A percentile compares a stretch with the other conserved stretches of the same genome.
phyloP scores from a whole-genome alignment of 805 yeast species.

The Candida verbasci region DNA sequence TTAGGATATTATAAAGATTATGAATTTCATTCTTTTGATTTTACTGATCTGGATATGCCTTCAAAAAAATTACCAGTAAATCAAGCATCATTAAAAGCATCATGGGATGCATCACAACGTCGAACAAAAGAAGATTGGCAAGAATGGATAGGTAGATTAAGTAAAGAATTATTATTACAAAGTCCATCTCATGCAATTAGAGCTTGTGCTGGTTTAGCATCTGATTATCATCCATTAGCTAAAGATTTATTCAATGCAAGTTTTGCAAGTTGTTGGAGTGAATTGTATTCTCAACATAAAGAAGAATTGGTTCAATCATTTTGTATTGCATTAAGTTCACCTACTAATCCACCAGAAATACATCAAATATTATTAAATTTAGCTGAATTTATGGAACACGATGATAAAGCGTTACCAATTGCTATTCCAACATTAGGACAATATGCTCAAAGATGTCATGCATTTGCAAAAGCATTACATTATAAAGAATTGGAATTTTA shows the following conservation, averaged over 20 bases:
- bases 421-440: conserved; percentile 86
- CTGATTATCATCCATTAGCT: conserved; percentile 82
- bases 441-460: conserved; percentile 93
- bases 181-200: conserved; percentile 93
- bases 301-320: conserved; percentile 84
- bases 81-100: conserved; percentile 61
- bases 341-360: conserved; percentile 93
- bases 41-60: conserved; percentile 61
- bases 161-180: conserved; percentile 81
- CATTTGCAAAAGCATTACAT: conserved; percentile 95
- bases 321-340: conserved; percentile 82
- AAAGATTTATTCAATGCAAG: conserved; percentile 90
- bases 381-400: conserved; percentile 97
- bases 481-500: conserved; percentile 93
- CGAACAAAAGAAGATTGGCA: conserved; percentile 96
- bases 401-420: conserved; percentile 89
- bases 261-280: conserved; percentile 94
- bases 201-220: conserved; percentile 87
- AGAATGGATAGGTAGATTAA: conserved; percentile 88
- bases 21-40: conserved; percentile 43
- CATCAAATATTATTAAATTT: conserved; percentile 83
- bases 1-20: conserved; percentile 64
- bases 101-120: conserved; percentile 90
- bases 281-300: conserved; percentile 80
- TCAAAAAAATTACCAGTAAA: conserved; percentile 71